These are phyloP conservation scores for Creolimax fragrantissima DNA, from an alignment of 78 protist species.

Conservation along the genomic window DNA sequence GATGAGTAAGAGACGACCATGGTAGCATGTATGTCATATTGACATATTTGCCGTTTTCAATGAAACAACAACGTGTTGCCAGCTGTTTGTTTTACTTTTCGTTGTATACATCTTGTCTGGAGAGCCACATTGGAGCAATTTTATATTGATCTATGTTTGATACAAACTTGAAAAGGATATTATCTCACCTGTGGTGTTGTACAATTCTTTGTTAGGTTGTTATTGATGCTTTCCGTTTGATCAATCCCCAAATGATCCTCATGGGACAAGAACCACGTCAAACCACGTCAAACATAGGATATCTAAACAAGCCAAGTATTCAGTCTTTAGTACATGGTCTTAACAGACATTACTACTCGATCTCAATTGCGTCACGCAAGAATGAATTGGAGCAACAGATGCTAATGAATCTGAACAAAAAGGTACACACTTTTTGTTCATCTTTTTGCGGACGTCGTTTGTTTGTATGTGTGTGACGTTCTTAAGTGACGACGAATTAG, in stretches of 20 bases:
- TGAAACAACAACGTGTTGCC: too few species aligned
- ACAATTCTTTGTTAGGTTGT: constrained; percentile 65
- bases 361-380: constrained; percentile 91
- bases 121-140: too few species aligned
- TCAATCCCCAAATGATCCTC: constrained; percentile 69
- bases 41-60: too few species aligned
- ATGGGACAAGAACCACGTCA: constrained; percentile 94
- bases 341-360: constrained; percentile 93
- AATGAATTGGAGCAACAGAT: constrained; percentile 94
- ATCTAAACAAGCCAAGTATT: constrained; percentile 90
- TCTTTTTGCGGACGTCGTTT: neutral
- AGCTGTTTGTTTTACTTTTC: too few species aligned
- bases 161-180: too few species aligned
- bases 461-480: neutral
- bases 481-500: neutral
- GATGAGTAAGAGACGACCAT: too few species aligned
- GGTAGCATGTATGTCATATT: too few species aligned
- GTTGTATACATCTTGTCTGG: too few species aligned
- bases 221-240: constrained; percentile 97
- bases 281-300: constrained; percentile 98
- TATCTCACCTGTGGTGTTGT: too few species aligned
- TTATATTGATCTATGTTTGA: too few species aligned
- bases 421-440: constrained; percentile 35
- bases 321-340: constrained; percentile 94
- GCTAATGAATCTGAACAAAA: constrained; percentile 86